phyloP scores from a whole-genome alignment of 495 filamentous ascomycete genomes.

The Endocarpon pusillum region DNA sequence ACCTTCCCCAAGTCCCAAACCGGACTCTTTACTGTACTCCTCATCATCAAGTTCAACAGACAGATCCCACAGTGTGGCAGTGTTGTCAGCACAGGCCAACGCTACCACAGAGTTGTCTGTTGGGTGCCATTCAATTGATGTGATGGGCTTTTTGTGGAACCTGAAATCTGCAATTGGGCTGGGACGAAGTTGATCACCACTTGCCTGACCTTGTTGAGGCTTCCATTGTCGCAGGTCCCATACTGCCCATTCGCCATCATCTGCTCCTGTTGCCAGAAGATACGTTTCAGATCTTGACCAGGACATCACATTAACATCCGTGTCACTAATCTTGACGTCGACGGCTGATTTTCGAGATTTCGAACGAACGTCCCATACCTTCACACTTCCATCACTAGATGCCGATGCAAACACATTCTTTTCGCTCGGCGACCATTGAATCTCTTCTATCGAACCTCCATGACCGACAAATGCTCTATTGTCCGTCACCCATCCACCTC shows the following conservation, averaged over 20 bases:
- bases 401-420: slow-evolving; percentile 83
- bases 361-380: slow-evolving; percentile 85
- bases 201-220: slow-evolving; percentile 21
- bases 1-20: neutral
- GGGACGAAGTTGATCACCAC: slow-evolving; percentile 26
- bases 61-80: slow-evolving; percentile 90
- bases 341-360: slow-evolving; percentile 74
- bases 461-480: slow-evolving; percentile 34
- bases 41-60: slow-evolving; percentile 94
- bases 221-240: slow-evolving; percentile 97
- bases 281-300: slow-evolving; percentile 80
- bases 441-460: slow-evolving; percentile 71
- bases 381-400: slow-evolving; percentile 82
- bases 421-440: slow-evolving; percentile 92
- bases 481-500: slow-evolving; percentile 75
- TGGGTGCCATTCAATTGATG: slow-evolving; percentile 93
- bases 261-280: slow-evolving; percentile 79
- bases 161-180: slow-evolving; percentile 73
- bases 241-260: slow-evolving; percentile 87
- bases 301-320: slow-evolving; percentile 88
- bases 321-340: slow-evolving; percentile 63
- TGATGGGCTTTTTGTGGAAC: slow-evolving; percentile 92
- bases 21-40: slow-evolving; percentile 70
- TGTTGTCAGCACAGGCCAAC: slow-evolving; percentile 84
- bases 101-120: slow-evolving; percentile 88